Evolutionary conservation across 2,329 filamentous ascomycete species (phyloP).

Genomic region (Nemania sp.): DNA sequence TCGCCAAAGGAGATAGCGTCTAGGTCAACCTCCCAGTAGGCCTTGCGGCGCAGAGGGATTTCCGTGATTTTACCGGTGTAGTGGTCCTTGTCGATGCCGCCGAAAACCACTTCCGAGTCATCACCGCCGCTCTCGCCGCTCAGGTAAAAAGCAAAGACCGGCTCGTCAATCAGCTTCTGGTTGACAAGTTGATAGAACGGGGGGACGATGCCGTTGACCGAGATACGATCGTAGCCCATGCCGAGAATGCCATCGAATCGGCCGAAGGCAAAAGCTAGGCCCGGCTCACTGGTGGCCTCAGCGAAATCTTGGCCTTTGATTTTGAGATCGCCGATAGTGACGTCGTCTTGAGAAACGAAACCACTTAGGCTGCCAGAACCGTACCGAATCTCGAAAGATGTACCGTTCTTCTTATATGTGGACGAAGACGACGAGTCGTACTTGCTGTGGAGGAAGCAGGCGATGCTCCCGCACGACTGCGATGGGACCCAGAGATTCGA

Average conservation of each 20-base stretch:
- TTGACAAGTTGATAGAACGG: slow-evolving; percentile 97
- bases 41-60: slow-evolving; percentile 95
- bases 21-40: slow-evolving; percentile 99
- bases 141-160: slow-evolving; percentile 96
- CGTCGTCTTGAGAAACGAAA: slow-evolving; percentile 85
- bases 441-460: slow-evolving; percentile 95
- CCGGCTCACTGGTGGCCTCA: slow-evolving; percentile 93
- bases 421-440: slow-evolving; percentile 91
- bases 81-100: slow-evolving; percentile 82
- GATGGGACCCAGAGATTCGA: slow-evolving; percentile 99
- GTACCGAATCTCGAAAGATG: slow-evolving; percentile 89
- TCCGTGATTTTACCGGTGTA: slow-evolving; percentile 84
- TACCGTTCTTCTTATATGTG: slow-evolving; percentile 92
- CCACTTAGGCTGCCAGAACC: slow-evolving; percentile 93
- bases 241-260: slow-evolving; percentile 96
- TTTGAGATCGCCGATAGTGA: slow-evolving; percentile 85
- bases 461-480: slow-evolving; percentile 86
- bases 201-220: slow-evolving; percentile 92
- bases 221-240: slow-evolving; percentile 91
- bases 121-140: slow-evolving; percentile 69
- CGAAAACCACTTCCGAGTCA: slow-evolving; percentile 86
- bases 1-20: slow-evolving; percentile 89
- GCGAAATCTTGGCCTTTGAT: slow-evolving; percentile 93
- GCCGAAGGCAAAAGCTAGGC: slow-evolving; percentile 95
- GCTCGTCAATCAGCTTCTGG: slow-evolving; percentile 85